These are phyloP conservation scores for Camelina sativa DNA, from an alignment of 345 rosid genomes.

Conservation along the genomic window DNA sequence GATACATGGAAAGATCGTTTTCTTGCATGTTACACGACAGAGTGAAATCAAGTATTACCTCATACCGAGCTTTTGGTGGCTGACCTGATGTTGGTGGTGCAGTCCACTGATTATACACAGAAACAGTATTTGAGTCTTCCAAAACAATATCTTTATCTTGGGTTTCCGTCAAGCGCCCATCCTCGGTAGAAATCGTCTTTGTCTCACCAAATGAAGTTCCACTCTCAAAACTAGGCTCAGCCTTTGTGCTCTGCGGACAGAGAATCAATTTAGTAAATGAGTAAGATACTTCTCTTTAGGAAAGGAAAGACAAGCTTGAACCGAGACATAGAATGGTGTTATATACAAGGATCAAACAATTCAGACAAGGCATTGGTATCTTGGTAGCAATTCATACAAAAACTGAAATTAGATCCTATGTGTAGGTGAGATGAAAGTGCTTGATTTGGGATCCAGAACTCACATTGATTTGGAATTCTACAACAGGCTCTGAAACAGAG, in stretches of 20 bases:
- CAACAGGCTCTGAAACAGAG: slow-evolving; percentile 57
- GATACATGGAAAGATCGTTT: neutral
- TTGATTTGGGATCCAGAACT: slow-evolving; percentile 38
- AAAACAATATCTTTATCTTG: slow-evolving; percentile 88
- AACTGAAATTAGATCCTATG: slow-evolving; percentile 12
- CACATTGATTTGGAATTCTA: slow-evolving; percentile 66
- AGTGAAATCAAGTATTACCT: slow-evolving; percentile 51
- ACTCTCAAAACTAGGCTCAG: slow-evolving; percentile 55
- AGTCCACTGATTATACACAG: slow-evolving; percentile 85
- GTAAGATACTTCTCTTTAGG: slow-evolving; percentile 1
- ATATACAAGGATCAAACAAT: neutral
- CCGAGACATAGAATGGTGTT: slow-evolving; percentile 9
- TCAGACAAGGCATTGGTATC: neutral
- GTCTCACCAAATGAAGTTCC: slow-evolving; percentile 60
- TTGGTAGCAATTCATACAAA: slow-evolving; percentile 8
- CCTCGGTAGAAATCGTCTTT: slow-evolving; percentile 61
- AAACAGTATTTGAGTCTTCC: slow-evolving; percentile 72
- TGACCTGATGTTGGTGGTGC: slow-evolving; percentile 68
- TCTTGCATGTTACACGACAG: slow-evolving; percentile 7
- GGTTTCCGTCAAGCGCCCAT: slow-evolving; percentile 57
- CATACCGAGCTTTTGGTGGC: slow-evolving; percentile 84
- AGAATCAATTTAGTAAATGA: slow-evolving; percentile 18
- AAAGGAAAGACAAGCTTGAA: slow-evolving; percentile 10
- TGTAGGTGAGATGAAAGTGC: neutral
- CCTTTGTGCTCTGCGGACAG: slow-evolving; percentile 58